Conservation (phyloP, 2,329 filamentous ascomycete species). For the Chrysosporium queenslandicum region DNA sequence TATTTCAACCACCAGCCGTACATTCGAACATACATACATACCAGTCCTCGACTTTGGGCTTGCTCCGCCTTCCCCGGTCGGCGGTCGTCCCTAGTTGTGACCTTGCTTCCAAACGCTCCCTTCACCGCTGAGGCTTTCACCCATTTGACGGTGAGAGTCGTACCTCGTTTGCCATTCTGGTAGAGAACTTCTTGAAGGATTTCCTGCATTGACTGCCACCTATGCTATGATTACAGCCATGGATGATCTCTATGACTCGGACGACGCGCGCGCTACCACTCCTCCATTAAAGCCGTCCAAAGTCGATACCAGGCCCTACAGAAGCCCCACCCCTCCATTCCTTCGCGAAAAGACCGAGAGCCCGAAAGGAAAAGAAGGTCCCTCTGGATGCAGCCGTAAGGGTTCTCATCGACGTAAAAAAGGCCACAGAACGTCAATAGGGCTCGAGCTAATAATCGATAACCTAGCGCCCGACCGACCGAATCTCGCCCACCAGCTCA, state of each 20-base stretch:
- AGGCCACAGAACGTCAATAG: constrained; percentile 35
- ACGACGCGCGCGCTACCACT: constrained; percentile 31
- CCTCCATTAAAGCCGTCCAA: constrained; percentile 28
- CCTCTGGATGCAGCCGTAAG: constrained; percentile 30
- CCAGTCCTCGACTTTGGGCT: not conserved
- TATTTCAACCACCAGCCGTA: not conserved
- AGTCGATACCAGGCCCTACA: constrained; percentile 26
- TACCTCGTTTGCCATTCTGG: not conserved
- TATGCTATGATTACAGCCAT: constrained; percentile 23
- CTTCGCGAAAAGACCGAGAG: constrained; percentile 21
- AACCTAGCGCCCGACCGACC: constrained; percentile 55
- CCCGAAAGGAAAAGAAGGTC: constrained; percentile 25
- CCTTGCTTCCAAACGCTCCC: not conserved
- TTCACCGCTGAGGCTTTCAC: not conserved
- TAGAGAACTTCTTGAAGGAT: not conserved
- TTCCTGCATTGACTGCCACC: not conserved
- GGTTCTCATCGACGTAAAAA: constrained; percentile 20
- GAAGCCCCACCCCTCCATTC: constrained; percentile 29
- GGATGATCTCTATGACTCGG: constrained; percentile 32
- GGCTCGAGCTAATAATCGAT: constrained; percentile 58
- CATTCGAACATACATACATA: not conserved
- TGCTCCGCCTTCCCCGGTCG: not conserved
- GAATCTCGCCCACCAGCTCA: constrained; percentile 47
- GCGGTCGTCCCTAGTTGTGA: not conserved
- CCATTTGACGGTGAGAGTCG: not conserved